Conservation (phyloP, 345 rosid species). For the Linum lewisii region DNA sequence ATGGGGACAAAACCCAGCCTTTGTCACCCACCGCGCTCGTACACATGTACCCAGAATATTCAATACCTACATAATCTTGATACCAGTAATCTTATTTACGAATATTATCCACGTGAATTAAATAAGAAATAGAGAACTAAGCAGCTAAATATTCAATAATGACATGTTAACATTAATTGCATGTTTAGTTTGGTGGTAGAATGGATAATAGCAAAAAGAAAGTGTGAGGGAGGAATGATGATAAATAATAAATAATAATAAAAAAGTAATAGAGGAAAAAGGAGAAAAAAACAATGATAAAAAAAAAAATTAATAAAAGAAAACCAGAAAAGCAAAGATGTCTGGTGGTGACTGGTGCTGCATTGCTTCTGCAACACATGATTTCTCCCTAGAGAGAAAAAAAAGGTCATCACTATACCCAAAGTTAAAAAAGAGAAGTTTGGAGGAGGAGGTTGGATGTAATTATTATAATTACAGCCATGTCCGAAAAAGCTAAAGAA, state of each 20-base stretch:
- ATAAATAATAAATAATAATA: too few species aligned
- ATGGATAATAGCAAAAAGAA: too few species aligned
- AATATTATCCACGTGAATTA: too few species aligned
- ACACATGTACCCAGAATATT: too few species aligned
- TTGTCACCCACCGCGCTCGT: too few species aligned
- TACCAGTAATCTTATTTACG: too few species aligned
- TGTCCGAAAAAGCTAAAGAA: conserved; percentile 25
- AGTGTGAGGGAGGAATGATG: background rate
- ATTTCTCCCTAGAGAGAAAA: conserved; percentile 12
- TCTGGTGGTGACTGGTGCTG: background rate
- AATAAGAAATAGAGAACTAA: background rate
- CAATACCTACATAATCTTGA: too few species aligned
- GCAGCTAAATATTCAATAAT: too few species aligned
- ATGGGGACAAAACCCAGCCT: too few species aligned
- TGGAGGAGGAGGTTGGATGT: conserved; percentile 18
- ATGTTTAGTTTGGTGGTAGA: too few species aligned
- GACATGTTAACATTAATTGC: too few species aligned
- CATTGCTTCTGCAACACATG: background rate
- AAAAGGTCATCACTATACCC: conserved; percentile 28
- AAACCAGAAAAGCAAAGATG: background rate
- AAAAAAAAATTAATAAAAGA: too few species aligned
- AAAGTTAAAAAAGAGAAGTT: conserved; percentile 21
- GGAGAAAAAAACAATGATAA: background rate
- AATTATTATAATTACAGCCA: conserved; percentile 32
- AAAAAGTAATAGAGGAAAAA: background rate